These are phyloP conservation scores for Clitopilus hobsonii DNA, from an alignment of 768 basidiomycete genomes.

Conservation along the genomic window DNA sequence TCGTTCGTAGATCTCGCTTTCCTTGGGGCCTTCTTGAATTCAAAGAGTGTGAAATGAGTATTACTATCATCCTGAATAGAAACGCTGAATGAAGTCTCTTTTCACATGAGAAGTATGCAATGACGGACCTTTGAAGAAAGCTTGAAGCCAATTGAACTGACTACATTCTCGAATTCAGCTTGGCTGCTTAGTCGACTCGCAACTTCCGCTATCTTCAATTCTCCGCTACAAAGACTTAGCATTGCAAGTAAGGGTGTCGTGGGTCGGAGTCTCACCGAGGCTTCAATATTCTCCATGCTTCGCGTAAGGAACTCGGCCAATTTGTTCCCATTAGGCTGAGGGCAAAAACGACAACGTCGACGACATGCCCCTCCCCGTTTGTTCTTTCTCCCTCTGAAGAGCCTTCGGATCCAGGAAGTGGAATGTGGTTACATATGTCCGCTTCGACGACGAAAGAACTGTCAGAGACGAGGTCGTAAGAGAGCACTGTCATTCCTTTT, in stretches of 20 bases:
- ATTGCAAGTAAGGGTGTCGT: not conserved
- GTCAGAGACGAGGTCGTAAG: constrained; percentile 78
- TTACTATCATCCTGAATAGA: constrained; percentile 67
- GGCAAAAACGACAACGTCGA: constrained; percentile 90
- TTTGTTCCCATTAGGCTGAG: constrained; percentile 96
- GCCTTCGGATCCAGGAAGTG: constrained; percentile 77
- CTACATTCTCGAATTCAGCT: constrained; percentile 60
- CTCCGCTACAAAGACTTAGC: constrained; percentile 45
- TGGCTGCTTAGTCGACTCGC: constrained; percentile 73
- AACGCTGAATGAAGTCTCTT: not conserved
- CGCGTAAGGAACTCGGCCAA: constrained; percentile 87
- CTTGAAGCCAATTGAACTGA: constrained; percentile 70
- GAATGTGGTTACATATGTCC: constrained; percentile 79
- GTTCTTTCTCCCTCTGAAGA: constrained; percentile 29
- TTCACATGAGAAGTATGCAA: not conserved
- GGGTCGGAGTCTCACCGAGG: constrained; percentile 45
- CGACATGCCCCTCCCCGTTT: constrained; percentile 65
- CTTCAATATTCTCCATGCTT: constrained; percentile 85
- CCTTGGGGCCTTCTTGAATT: constrained; percentile 62
- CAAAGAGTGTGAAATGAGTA: constrained; percentile 82
- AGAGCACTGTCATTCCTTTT: constrained; percentile 64
- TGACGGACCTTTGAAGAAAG: constrained; percentile 58
- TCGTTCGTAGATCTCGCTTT: constrained; percentile 46
- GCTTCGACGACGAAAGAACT: constrained; percentile 77
- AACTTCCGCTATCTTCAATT: constrained; percentile 86